Conservation (phyloP, 2,329 filamentous ascomycete species). For the Aphanocladium album region DNA sequence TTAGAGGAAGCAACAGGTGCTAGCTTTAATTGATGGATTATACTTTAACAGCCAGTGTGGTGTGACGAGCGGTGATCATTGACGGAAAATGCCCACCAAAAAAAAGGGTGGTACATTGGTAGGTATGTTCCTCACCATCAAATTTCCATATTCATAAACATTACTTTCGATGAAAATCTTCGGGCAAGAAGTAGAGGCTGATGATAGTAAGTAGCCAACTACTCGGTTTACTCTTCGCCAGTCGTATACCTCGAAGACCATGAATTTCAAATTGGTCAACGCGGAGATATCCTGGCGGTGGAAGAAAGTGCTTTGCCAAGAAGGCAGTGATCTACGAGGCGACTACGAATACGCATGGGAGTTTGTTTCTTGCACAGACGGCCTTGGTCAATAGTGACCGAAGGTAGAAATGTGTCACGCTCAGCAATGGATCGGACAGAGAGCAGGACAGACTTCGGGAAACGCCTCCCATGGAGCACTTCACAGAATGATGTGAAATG, state of each 20-base stretch:
- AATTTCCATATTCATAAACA: slow-evolving; percentile 66
- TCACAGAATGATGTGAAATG: slow-evolving; percentile 64
- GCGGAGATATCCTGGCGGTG: slow-evolving; percentile 84
- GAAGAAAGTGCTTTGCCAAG: background rate
- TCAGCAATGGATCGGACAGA: slow-evolving; percentile 12
- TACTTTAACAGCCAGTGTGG: background rate
- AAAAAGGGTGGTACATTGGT: background rate
- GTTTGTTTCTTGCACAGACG: background rate
- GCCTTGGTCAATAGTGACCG: slow-evolving; percentile 11
- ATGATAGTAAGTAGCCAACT: slow-evolving; percentile 42
- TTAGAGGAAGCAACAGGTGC: slow-evolving; percentile 9
- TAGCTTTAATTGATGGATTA: slow-evolving; percentile 12
- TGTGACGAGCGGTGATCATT: background rate
- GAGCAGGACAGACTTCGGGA: slow-evolving; percentile 55
- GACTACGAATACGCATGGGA: background rate
- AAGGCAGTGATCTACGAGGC: background rate
- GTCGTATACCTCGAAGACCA: slow-evolving; percentile 90
- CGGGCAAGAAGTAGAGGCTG: slow-evolving; percentile 61
- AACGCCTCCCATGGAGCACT: slow-evolving; percentile 70
- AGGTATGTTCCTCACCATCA: slow-evolving; percentile 74
- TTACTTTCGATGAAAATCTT: slow-evolving; percentile 68
- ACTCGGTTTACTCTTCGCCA: slow-evolving; percentile 72
- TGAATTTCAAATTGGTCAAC: slow-evolving; percentile 57
- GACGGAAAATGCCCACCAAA: background rate
- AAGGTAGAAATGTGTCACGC: slow-evolving; percentile 12